Evolutionary conservation across 352 stramenopile species (phyloP), one percentile per base, ranked within the genome.

Genomic region (Phytophthora foliorum): DNA sequence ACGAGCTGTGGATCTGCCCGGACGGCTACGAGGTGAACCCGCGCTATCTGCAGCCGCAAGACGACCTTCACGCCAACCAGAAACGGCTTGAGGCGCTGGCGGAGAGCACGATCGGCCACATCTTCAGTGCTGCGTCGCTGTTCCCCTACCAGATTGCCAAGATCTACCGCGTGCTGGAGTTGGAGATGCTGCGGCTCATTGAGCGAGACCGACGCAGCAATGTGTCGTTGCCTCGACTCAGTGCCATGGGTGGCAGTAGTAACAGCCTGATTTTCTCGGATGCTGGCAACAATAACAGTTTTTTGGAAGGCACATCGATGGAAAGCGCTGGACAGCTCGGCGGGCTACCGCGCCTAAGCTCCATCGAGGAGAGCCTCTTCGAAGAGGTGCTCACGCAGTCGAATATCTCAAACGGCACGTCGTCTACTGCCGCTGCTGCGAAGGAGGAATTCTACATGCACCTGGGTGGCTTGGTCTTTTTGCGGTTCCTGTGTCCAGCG

Each of bases 81-180:
- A 38, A 67, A 50, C 71, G 71, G 2, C 83, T 93, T 0, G 81
- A 90, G 49, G 66, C 62, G 8, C 63, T 93, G 14, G 85, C 83
- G 2, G 73, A 88, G 44, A 69, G 75, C 31, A 72, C 89, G 4
- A 52, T 94, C 6, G 76, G 83, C 38, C 49, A 52, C 4, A 80
- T 94, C 22, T 88, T 87, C 41, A 69, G 60, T 39, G 67, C 84
- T 13, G 71, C 75, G 25, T 53, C 72, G 24, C 67, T 90, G 1
- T 94, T 92, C 56, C 86, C 86, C 17, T 92, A 91, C 55, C 84
- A 91, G 55, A 74, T 94, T 36, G 86, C 86, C 62, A 90, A 90
- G 69, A 83, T 94, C 68, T 94, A 94, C 46, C 78, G 80, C 32
- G 77, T 91, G 4, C 53, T 94, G 46, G 84, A 94, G 54, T 38